These are phyloP conservation scores for Zalerion maritima DNA, from an alignment of 495 filamentous ascomycete species.

Conservation along the genomic window DNA sequence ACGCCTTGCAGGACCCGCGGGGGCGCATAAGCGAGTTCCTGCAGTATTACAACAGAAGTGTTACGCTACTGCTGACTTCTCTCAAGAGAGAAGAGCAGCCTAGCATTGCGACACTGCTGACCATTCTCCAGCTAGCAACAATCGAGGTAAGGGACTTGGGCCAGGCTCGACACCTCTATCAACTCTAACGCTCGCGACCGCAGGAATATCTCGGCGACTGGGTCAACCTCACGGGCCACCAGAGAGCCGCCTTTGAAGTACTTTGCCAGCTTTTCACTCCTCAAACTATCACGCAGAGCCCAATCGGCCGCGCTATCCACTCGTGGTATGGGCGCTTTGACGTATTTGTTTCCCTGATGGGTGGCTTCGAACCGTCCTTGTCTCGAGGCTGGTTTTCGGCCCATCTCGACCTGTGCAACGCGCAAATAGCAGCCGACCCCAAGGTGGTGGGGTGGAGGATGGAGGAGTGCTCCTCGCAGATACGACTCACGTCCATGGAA, in stretches of 20 bases:
- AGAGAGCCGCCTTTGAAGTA: slow-evolving; percentile 75
- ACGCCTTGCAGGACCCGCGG: slow-evolving; percentile 49
- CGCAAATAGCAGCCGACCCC: slow-evolving; percentile 44
- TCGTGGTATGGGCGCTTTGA: slow-evolving; percentile 87
- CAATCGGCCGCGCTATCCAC: slow-evolving; percentile 55
- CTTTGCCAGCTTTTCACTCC: slow-evolving; percentile 66
- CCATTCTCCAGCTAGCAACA: slow-evolving; percentile 81
- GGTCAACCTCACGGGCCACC: slow-evolving; percentile 82
- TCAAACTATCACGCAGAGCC: slow-evolving; percentile 53
- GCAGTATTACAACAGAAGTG: slow-evolving; percentile 77
- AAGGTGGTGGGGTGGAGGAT: slow-evolving; percentile 49
- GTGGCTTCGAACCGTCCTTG: slow-evolving; percentile 59
- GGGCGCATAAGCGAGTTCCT: slow-evolving; percentile 71
- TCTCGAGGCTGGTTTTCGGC: slow-evolving; percentile 67
- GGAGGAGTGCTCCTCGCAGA: slow-evolving; percentile 45
- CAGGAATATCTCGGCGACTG: slow-evolving; percentile 93
- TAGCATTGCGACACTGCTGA: slow-evolving; percentile 62
- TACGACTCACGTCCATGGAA: slow-evolving; percentile 64
- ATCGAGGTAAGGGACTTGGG: slow-evolving; percentile 56
- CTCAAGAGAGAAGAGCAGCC: slow-evolving; percentile 55
- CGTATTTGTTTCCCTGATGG: slow-evolving; percentile 67
- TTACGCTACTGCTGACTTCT: slow-evolving; percentile 57
- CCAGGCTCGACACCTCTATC: slow-evolving; percentile 1
- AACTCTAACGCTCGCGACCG: slow-evolving; percentile 3
- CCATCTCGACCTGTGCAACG: slow-evolving; percentile 45